Conservation (phyloP, 257 asterid genomes). For the Fraxinus excelsior region DNA sequence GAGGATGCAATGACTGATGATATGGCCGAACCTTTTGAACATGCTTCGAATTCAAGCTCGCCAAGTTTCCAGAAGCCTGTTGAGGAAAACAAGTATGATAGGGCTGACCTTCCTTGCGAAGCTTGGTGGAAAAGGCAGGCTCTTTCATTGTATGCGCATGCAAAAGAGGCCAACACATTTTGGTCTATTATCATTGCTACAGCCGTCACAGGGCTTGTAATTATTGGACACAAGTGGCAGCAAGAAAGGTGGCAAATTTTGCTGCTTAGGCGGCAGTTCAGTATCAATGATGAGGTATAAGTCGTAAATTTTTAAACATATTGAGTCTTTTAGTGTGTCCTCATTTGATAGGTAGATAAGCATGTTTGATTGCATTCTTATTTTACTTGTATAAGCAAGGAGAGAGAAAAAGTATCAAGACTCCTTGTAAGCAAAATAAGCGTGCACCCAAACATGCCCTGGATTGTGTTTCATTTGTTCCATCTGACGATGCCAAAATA, state of each 20-base stretch:
- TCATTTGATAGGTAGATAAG: background rate
- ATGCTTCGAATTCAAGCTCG: conserved; percentile 35
- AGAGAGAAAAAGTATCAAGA: no score
- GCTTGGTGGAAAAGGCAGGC: conserved; percentile 94
- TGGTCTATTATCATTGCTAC: conserved; percentile 91
- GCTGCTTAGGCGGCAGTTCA: conserved; percentile 62
- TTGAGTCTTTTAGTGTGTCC: background rate
- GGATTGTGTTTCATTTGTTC: background rate
- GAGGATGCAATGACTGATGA: conserved; percentile 43
- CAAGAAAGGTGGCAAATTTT: conserved; percentile 74
- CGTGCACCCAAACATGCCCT: no score
- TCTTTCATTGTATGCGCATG: conserved; percentile 59
- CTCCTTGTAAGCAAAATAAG: no score
- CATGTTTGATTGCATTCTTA: no score
- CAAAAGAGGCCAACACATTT: conserved; percentile 77
- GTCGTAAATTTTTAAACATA: background rate
- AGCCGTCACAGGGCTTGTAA: conserved; percentile 82
- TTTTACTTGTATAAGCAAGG: no score
- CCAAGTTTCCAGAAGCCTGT: conserved; percentile 33
- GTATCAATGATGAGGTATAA: conserved; percentile 58
- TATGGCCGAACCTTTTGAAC: conserved; percentile 33
- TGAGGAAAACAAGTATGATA: conserved; percentile 45
- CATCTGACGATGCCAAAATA: conserved; percentile 1
- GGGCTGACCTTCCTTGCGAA: conserved; percentile 67
- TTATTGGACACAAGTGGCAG: conserved; percentile 85